Conservation (phyloP, 1,284 basidiomycete genomes). For the Hortiboletus rubellus region DNA sequence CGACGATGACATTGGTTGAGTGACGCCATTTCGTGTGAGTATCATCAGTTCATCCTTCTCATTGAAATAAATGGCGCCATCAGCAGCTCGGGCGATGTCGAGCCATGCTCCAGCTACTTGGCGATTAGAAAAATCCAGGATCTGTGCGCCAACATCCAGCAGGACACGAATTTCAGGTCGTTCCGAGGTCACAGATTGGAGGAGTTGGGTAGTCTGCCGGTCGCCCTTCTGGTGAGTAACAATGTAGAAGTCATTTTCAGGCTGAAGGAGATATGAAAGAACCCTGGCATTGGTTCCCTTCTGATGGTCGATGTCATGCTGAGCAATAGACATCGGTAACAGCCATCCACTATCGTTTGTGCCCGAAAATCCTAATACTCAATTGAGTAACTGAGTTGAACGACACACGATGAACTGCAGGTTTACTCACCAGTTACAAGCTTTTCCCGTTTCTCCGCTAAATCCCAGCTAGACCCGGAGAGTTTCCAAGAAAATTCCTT, state of each 20-base stretch:
- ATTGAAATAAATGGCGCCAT: too few relatives aligned
- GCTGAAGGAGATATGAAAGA: not conserved
- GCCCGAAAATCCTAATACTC: not conserved
- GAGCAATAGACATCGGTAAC: not conserved
- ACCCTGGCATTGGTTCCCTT: not conserved
- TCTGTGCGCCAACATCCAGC: too few relatives aligned
- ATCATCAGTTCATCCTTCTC: too few relatives aligned
- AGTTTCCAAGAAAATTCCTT: not conserved
- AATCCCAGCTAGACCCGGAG: not conserved
- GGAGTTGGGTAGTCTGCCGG: conserved; percentile 32
- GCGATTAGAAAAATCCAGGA: too few relatives aligned
- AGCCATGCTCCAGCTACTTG: too few relatives aligned
- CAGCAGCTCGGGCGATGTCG: too few relatives aligned
- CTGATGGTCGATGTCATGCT: not conserved
- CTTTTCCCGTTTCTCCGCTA: not conserved
- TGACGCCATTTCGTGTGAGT: too few relatives aligned
- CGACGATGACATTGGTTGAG: too few relatives aligned
- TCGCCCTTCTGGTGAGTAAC: conserved; percentile 19
- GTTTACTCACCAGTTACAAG: not conserved
- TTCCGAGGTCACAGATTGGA: conserved; percentile 15
- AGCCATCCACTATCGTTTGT: not conserved
- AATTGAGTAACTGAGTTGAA: not conserved
- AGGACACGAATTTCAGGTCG: not conserved
- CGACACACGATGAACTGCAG: not conserved
- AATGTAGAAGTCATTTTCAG: conserved; percentile 26